A percentile compares a stretch with the other conserved stretches of the same genome.
phyloP scores from a whole-genome alignment of 495 filamentous ascomycete genomes.

The Aspergillus bertholletiae region DNA sequence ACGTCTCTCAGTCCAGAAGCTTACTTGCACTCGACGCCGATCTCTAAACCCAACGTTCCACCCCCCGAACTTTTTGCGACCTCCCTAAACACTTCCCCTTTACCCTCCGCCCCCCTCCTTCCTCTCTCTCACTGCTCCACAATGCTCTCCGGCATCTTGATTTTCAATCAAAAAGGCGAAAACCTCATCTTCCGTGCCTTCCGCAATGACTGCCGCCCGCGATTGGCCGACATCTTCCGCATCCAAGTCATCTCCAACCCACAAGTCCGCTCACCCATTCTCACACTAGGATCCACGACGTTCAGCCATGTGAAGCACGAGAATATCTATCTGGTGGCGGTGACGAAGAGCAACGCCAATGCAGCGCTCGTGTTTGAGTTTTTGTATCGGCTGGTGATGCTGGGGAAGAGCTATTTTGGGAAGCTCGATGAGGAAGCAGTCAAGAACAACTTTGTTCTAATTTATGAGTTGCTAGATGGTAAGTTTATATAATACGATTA shows the following conservation, averaged over 20 bases:
- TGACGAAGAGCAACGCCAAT: slow-evolving; percentile 99
- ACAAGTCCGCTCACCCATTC: slow-evolving; percentile 94
- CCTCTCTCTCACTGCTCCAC: slow-evolving; percentile 25
- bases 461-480: slow-evolving; percentile 98
- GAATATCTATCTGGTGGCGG: slow-evolving; percentile 97
- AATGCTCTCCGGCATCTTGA: slow-evolving; percentile 94
- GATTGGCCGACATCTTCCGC: slow-evolving; percentile 97
- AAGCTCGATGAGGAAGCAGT: slow-evolving; percentile 99
- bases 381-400: slow-evolving; percentile 81
- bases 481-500: slow-evolving; percentile 13
- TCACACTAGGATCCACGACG: slow-evolving; percentile 95
- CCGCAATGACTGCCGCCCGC: slow-evolving; percentile 93
- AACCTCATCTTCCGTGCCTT: slow-evolving; percentile 99
- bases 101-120: not conserved
- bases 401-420: slow-evolving; percentile 95
- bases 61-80: not conserved
- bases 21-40: not conserved
- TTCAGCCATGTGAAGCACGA: slow-evolving; percentile 99
- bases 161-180: slow-evolving; percentile 99
- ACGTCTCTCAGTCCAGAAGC: not conserved
- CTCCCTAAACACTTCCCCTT: not conserved
- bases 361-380: slow-evolving; percentile 98
- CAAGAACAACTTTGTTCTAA: slow-evolving; percentile 98
- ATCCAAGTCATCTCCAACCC: slow-evolving; percentile 99
- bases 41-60: not conserved